Evolutionary conservation across 805 yeast genomes (phyloP).

Genomic region (Kazachstania martiniae): DNA sequence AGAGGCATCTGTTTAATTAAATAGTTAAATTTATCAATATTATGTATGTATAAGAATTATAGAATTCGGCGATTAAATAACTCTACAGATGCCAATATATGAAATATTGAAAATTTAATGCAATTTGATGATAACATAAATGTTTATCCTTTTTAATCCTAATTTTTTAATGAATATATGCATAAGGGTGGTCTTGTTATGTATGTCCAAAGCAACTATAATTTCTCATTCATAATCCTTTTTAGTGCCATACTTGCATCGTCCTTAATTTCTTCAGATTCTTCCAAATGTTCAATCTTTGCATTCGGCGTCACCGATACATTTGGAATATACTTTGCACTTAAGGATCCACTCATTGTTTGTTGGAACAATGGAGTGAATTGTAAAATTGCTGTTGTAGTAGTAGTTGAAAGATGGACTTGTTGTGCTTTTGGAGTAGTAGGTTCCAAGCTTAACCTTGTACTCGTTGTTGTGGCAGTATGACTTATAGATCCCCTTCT

Average conservation of each 20-base stretch:
- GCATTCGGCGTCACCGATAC: conserved; percentile 5
- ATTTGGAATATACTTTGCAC: conserved; percentile 10
- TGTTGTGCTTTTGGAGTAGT: conserved; percentile 3
- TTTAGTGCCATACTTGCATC: conserved; percentile 25
- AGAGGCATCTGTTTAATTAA: background rate
- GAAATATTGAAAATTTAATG: no score
- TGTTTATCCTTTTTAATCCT: no score
- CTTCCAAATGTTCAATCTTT: conserved; percentile 3
- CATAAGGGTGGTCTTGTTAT: background rate
- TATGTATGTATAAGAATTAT: no score
- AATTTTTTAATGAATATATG: no score
- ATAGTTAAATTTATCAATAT: no score
- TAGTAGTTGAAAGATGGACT: background rate
- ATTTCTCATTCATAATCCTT: conserved; percentile 14
- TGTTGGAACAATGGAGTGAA: conserved; percentile 27
- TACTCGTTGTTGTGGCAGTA: background rate
- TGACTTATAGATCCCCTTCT: background rate
- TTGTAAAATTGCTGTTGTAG: conserved; percentile 7
- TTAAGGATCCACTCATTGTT: conserved; percentile 24
- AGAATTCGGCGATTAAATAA: no score
- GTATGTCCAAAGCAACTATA: background rate
- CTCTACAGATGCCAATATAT: no score
- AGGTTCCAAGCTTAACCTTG: conserved; percentile 1
- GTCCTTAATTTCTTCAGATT: conserved; percentile 11
- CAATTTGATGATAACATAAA: no score